Evolutionary conservation across 208 protist genomes (phyloP).

Genomic region (Acanthamoeba culbertsoni): DNA sequence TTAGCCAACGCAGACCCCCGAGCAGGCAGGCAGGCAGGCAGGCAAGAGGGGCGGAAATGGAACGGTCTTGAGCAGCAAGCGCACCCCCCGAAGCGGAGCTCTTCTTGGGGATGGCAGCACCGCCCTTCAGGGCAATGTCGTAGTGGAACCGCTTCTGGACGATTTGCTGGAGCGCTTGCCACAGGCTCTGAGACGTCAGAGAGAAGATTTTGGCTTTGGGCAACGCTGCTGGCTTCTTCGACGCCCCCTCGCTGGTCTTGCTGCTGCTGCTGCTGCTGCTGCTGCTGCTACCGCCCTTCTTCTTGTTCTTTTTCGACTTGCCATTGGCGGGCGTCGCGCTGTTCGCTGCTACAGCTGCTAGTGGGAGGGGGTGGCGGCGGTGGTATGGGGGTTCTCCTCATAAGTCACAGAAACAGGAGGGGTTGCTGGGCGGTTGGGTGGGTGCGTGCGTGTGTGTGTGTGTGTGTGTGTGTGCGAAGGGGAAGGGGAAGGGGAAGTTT

Average conservation of each 20-base stretch:
- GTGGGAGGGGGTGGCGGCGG: background rate
- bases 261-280: background rate
- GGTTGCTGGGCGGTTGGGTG: too few relatives aligned
- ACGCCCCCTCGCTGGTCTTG: background rate
- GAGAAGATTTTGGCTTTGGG: background rate
- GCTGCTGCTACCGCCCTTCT: background rate
- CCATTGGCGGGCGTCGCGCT: background rate
- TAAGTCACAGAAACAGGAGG: background rate
- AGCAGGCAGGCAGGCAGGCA: too few relatives aligned
- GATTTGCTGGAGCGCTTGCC: background rate
- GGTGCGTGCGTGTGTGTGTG: too few relatives aligned
- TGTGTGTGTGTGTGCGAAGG: too few relatives aligned
- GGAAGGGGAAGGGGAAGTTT: too few relatives aligned
- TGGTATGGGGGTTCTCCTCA: background rate
- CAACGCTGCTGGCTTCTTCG: background rate
- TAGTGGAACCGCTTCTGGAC: background rate
- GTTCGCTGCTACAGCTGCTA: background rate
- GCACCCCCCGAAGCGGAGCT: background rate
- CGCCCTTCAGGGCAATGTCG: background rate
- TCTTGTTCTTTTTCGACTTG: slow-evolving; percentile 19
- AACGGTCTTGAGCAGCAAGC: background rate
- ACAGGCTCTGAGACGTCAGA: background rate
- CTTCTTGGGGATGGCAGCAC: background rate
- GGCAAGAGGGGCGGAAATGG: too few relatives aligned
- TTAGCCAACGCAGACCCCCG: too few relatives aligned